phyloP scores from a whole-genome alignment of 495 filamentous ascomycete species.

The Trypethelium eluteriae region DNA sequence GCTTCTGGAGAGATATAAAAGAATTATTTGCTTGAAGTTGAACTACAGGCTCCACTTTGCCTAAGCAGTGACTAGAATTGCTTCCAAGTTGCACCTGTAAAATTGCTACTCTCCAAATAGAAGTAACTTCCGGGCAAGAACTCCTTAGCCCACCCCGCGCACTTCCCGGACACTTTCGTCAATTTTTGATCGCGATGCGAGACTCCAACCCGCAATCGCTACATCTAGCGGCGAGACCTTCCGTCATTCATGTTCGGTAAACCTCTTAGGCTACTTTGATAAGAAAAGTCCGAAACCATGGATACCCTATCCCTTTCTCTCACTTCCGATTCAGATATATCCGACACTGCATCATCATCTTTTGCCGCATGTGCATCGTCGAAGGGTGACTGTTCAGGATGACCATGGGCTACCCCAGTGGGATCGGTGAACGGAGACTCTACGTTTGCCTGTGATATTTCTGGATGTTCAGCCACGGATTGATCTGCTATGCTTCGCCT shows the following conservation, averaged over 20 bases:
- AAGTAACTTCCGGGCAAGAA: background rate
- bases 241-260: background rate
- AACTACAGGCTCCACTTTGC: too few relatives aligned
- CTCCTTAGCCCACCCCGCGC: too few relatives aligned
- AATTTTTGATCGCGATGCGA: too few relatives aligned
- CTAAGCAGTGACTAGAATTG: too few relatives aligned
- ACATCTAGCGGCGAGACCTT: background rate
- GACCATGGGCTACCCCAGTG: background rate
- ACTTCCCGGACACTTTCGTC: too few relatives aligned
- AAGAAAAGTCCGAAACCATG: background rate
- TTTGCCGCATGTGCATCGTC: background rate
- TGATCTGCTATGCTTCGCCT: background rate
- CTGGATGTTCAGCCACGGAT: background rate
- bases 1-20: too few relatives aligned
- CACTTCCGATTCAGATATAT: background rate
- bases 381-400: background rate
- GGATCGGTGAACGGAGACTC: background rate
- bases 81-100: too few relatives aligned
- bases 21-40: too few relatives aligned
- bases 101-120: too few relatives aligned
- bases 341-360: background rate
- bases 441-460: background rate
- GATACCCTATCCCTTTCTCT: conserved; percentile 4
- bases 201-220: background rate
- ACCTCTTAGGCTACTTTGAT: background rate